Percentiles rank a stretch among this genome's conserved stretches.
phyloP scores from a whole-genome alignment of 805 yeast genomes.

The Wilhelminamyces savonicus region DNA sequence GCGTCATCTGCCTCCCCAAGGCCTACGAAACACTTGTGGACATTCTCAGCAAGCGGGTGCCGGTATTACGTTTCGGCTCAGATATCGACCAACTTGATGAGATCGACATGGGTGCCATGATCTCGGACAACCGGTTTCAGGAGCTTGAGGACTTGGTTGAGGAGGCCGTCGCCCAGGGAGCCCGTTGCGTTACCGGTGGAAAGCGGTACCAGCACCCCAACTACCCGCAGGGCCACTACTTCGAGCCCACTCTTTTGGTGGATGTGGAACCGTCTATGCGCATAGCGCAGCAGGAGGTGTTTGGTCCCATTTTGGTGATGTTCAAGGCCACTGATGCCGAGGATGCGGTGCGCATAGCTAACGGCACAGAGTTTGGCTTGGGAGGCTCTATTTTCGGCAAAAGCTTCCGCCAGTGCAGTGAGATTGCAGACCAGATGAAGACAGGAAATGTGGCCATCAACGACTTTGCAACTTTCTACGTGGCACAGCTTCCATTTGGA shows the following conservation, averaged over 20 bases:
- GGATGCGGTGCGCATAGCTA: constrained; percentile 73
- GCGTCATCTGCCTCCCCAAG: constrained; percentile 75
- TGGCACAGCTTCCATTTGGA: constrained; percentile 96
- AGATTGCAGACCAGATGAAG: constrained; percentile 56
- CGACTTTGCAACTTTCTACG: constrained; percentile 94
- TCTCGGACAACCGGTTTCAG: constrained; percentile 69
- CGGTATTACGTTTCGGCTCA: constrained; percentile 70
- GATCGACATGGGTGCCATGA: constrained; percentile 95
- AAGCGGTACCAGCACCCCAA: constrained; percentile 76
- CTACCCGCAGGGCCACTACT: constrained; percentile 93
- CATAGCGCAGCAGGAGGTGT: constrained; percentile 85
- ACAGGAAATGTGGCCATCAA: constrained; percentile 95
- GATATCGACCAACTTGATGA: constrained; percentile 87
- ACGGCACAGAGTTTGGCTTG: constrained; percentile 80
- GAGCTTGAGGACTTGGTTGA: constrained; percentile 58
- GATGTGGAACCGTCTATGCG: constrained; percentile 72
- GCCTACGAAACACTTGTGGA: constrained; percentile 59
- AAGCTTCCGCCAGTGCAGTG: constrained; percentile 48
- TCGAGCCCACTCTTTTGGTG: constrained; percentile 80
- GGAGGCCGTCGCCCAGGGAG: constrained; percentile 79
- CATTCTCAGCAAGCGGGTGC: constrained; percentile 52
- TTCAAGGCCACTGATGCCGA: constrained; percentile 63
- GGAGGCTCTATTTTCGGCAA: constrained; percentile 89
- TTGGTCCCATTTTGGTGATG: constrained; percentile 85
- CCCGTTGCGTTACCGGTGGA: constrained; percentile 77